phyloP scores from a whole-genome alignment of 768 basidiomycete species.

The Chiua virens region DNA sequence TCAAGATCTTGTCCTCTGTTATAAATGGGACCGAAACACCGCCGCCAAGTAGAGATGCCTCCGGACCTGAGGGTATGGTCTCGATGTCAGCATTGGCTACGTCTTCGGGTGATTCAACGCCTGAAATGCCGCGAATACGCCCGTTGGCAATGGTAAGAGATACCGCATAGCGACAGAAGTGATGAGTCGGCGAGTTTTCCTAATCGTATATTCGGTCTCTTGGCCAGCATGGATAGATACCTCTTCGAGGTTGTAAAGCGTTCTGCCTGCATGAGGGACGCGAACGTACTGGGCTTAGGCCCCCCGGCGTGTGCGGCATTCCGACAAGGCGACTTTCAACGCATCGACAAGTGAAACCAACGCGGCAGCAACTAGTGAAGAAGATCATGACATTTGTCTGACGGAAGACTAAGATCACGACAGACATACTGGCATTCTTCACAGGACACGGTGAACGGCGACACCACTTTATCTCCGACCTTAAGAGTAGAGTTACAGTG shows the following conservation, averaged over 20 bases:
- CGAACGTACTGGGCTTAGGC: constrained; percentile 80
- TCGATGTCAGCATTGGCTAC: constrained; percentile 55
- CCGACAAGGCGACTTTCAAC: constrained; percentile 63
- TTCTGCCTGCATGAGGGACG: constrained; percentile 78
- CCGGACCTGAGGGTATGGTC: constrained; percentile 52
- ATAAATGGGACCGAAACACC: constrained; percentile 29
- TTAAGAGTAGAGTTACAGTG: constrained; percentile 62
- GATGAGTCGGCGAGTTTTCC: constrained; percentile 58
- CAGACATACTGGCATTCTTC: constrained; percentile 77
- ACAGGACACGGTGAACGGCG: constrained; percentile 80
- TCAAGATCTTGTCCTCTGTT: constrained; percentile 51
- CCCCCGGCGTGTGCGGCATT: constrained; percentile 62
- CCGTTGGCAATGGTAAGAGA: constrained; percentile 81
- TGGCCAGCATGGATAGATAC: constrained; percentile 34
- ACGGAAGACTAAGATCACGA: not conserved
- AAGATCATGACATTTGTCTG: not conserved
- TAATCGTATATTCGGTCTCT: constrained; percentile 36
- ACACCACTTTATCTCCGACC: constrained; percentile 75
- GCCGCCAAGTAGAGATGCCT: constrained; percentile 2
- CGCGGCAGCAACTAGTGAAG: constrained; percentile 57
- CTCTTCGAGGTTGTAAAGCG: constrained; percentile 62
- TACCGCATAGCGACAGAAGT: constrained; percentile 71
- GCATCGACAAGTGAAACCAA: constrained; percentile 75
- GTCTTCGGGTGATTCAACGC: constrained; percentile 73
- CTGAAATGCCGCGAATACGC: constrained; percentile 73